Conservation (phyloP, 805 yeast species). For the Millerozyma miso region DNA sequence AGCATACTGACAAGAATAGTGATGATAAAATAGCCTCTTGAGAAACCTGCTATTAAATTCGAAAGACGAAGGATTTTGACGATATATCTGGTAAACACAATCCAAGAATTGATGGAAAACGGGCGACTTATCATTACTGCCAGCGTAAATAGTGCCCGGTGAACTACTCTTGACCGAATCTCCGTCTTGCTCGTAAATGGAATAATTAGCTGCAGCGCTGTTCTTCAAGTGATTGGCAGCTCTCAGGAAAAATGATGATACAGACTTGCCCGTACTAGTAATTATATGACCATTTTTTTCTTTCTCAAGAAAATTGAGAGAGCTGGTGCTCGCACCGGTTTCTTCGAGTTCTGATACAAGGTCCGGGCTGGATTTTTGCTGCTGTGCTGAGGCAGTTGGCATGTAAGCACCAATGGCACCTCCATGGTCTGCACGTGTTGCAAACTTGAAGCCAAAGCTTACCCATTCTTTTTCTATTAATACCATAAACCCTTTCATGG, state of each 20-base stretch:
- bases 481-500: constrained; percentile 80
- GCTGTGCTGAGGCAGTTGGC: constrained; percentile 14
- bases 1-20: constrained; percentile 93
- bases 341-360: constrained; percentile 4
- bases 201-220: constrained; percentile 26
- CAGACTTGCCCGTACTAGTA: constrained; percentile 22
- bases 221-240: constrained; percentile 41
- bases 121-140: constrained; percentile 58
- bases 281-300: constrained; percentile 4
- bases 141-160: constrained; percentile 29
- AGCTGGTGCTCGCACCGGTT: background rate
- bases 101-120: constrained; percentile 93
- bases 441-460: constrained; percentile 88
- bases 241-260: constrained; percentile 34
- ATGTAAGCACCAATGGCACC: constrained; percentile 41
- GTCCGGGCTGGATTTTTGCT: constrained; percentile 2
- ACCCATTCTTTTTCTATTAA: constrained; percentile 94
- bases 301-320: background rate
- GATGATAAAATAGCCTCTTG: constrained; percentile 78
- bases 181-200: constrained; percentile 14
- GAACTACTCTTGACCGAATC: constrained; percentile 21
- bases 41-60: constrained; percentile 88
- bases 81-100: constrained; percentile 72
- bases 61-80: constrained; percentile 68
- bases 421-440: constrained; percentile 77